Base-by-base conservation (phyloP, 176 grass and related monocot genomes). In the Carex myosuroides region DNA sequence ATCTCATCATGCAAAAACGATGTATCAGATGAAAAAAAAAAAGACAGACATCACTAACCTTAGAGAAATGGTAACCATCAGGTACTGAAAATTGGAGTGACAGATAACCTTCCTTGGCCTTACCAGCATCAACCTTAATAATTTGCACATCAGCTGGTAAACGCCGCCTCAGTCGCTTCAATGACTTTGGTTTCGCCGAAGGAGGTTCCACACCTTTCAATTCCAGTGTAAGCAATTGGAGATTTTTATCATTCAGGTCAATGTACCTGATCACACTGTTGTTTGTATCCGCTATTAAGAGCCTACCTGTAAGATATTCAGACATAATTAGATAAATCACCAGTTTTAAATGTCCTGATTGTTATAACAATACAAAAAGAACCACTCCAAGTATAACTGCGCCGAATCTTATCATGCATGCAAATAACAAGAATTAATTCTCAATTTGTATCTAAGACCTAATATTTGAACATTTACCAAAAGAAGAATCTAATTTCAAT, bases 201-300 rank as follows among this genome's bases (percentile, higher is more conserved):
- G 93, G 96, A 57, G 86, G 75, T 55, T 93, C 84, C 3, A 98
- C 92, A 73, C 88, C 96, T 58, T 87, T 90, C 81, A 98, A 88
- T 84, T 98, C 91, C 72, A 95, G 87, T 2, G 92, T 95, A 37
- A 63, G 83, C 83, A 98, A 64, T 53, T 89, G 83, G 86, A 88
- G 88, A 73, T 89, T 89, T 80, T 93, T 85, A 76, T 89, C 91
- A 87, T 89, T 89, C 57, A 98, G 77, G 81, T 88, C 84, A 77
- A 98, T 83, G 64, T 88, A 95, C 83, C 96, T 87, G 74, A 98
- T 98, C 70, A 89, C 29, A 57, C 81, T 95, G 80, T 98, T 98
- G 83, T 98, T 98, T 91, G 96, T 98, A 89, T 98, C 96, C 55
- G 96, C 91, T 90, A 98, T 88, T 83, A 98, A 86, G 84, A 98